phyloP scores from a whole-genome alignment of 1,284 basidiomycete genomes.

The Sphagnurus paluster region DNA sequence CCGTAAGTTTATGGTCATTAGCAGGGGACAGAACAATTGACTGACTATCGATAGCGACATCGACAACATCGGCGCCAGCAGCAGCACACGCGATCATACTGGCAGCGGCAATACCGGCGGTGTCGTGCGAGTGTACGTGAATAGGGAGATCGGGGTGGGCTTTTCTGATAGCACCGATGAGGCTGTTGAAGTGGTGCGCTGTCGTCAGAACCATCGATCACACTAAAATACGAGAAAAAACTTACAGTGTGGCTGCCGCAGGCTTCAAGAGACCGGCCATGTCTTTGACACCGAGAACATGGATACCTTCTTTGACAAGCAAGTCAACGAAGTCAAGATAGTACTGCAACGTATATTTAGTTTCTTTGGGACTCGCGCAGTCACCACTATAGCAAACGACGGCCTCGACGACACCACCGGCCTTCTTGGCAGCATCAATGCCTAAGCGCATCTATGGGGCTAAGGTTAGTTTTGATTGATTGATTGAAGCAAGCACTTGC shows the following conservation, averaged over 20 bases:
- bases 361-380: slow-evolving; percentile 93
- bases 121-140: slow-evolving; percentile 99
- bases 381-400: slow-evolving; percentile 99
- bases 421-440: slow-evolving; percentile 99
- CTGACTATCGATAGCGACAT: slow-evolving; percentile 97
- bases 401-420: slow-evolving; percentile 96
- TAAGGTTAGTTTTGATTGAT: background rate
- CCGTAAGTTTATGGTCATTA: slow-evolving; percentile 1
- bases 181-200: slow-evolving; percentile 41
- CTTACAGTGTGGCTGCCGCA: slow-evolving; percentile 84
- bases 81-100: slow-evolving; percentile 96
- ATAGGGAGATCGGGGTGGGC: slow-evolving; percentile 98
- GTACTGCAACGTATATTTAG: slow-evolving; percentile 98
- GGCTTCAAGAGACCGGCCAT: slow-evolving; percentile 99
- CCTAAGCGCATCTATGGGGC: slow-evolving; percentile 85
- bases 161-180: slow-evolving; percentile 92
- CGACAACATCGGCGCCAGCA: slow-evolving; percentile 97
- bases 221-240: slow-evolving; percentile 15
- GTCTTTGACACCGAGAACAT: slow-evolving; percentile 98
- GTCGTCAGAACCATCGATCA: slow-evolving; percentile 6
- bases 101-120: slow-evolving; percentile 95
- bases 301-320: slow-evolving; percentile 94
- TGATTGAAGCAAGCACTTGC: slow-evolving; percentile 35
- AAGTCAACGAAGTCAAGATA: slow-evolving; percentile 96
- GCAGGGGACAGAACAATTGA: slow-evolving; percentile 4